Evolutionary conservation across 2,329 filamentous ascomycete genomes (phyloP).

Genomic region (Didymosphaeria variabile): DNA sequence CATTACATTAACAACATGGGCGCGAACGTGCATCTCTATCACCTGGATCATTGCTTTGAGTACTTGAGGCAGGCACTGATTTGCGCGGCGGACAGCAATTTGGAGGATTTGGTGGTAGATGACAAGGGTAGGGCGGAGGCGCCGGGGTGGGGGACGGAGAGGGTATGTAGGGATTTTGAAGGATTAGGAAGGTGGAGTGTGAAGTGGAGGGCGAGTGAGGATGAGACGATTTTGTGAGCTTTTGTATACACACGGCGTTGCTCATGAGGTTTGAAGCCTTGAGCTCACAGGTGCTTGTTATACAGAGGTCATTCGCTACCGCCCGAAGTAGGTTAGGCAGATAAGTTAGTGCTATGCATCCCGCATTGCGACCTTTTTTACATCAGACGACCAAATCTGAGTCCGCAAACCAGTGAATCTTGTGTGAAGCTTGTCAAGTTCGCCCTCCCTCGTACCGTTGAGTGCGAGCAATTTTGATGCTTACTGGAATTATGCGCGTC

Average conservation of each 20-base stretch:
- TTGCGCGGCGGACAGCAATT: constrained; percentile 24
- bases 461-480: background rate
- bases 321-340: background rate
- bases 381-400: background rate
- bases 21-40: constrained; percentile 7
- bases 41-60: constrained; percentile 26
- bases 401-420: background rate
- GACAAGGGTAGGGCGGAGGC: constrained; percentile 14
- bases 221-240: background rate
- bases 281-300: background rate
- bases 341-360: background rate
- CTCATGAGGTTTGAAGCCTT: background rate
- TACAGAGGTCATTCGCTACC: background rate
- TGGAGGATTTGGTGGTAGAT: constrained; percentile 18
- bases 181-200: constrained; percentile 14
- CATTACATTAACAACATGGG: constrained; percentile 8
- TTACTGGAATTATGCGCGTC: background rate
- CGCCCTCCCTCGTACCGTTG: background rate
- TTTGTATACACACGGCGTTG: background rate
- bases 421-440: background rate
- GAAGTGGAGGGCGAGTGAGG: constrained; percentile 4
- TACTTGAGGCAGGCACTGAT: constrained; percentile 25
- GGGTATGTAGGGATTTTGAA: constrained; percentile 19
- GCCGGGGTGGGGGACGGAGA: constrained; percentile 20
- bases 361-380: background rate